These are phyloP conservation scores for Tricholomella constricta DNA, from an alignment of 768 basidiomycete species.

Conservation along the genomic window DNA sequence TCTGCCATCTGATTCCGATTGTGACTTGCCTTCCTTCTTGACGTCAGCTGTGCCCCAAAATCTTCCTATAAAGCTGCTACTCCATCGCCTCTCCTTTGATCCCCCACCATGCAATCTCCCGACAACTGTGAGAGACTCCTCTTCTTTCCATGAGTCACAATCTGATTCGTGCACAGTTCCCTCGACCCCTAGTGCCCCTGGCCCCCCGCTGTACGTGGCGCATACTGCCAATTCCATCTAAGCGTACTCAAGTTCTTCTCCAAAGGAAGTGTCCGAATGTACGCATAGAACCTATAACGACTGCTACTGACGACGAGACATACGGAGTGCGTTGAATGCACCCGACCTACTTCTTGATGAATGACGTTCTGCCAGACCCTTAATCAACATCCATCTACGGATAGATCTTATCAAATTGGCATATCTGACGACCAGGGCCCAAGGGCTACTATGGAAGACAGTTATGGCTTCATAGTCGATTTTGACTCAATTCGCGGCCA, in stretches of 20 bases:
- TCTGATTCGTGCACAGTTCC: slow-evolving; percentile 9
- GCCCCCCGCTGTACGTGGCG: slow-evolving; percentile 9
- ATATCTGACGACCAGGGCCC: slow-evolving; percentile 9
- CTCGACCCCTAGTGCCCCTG: slow-evolving; percentile 14
- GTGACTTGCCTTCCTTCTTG: neutral
- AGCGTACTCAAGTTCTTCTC: neutral
- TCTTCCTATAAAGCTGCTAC: slow-evolving; percentile 4
- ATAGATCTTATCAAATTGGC: slow-evolving; percentile 14
- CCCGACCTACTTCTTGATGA: neutral
- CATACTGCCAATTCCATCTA: neutral
- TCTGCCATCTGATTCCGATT: neutral
- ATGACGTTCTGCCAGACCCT: slow-evolving; percentile 5
- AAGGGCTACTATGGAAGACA: slow-evolving; percentile 17
- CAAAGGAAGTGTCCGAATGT: slow-evolving; percentile 6
- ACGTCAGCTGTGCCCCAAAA: neutral
- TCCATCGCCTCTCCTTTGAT: neutral
- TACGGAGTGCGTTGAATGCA: slow-evolving; percentile 11
- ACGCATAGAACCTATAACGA: slow-evolving; percentile 12
- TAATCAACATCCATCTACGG: slow-evolving; percentile 12
- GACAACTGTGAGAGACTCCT: slow-evolving; percentile 12
- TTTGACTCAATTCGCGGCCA: slow-evolving; percentile 17
- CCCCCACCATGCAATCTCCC: slow-evolving; percentile 11
- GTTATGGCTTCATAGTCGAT: slow-evolving; percentile 17
- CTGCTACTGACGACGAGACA: slow-evolving; percentile 8
- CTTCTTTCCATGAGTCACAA: neutral